Evolutionary conservation across 2,329 filamentous ascomycete genomes (phyloP).

Genomic region (Scorias spongiosa): DNA sequence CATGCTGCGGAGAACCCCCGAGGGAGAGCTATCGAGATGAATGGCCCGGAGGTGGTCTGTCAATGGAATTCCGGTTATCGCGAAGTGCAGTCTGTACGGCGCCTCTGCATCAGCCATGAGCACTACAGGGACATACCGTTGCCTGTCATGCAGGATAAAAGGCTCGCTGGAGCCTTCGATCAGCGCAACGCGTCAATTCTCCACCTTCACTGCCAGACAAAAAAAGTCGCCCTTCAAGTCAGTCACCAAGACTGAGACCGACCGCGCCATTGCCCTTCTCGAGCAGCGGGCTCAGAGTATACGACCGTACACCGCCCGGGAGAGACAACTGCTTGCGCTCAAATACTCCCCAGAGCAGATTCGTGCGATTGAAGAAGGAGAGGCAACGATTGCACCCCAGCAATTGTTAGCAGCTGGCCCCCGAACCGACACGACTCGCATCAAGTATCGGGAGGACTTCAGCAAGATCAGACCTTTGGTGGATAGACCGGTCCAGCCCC

Average conservation of each 20-base stretch:
- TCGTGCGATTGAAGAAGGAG: slow-evolving; percentile 65
- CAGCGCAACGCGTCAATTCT: slow-evolving; percentile 23
- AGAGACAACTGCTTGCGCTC: slow-evolving; percentile 45
- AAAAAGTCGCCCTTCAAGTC: slow-evolving; percentile 22
- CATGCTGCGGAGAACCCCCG: not conserved
- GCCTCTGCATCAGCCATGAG: slow-evolving; percentile 6
- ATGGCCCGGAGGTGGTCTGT: not conserved
- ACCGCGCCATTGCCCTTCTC: slow-evolving; percentile 2
- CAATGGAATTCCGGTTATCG: not conserved
- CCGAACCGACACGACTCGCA: slow-evolving; percentile 54
- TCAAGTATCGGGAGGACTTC: slow-evolving; percentile 73
- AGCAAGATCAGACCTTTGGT: slow-evolving; percentile 60
- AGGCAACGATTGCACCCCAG: slow-evolving; percentile 56
- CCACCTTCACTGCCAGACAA: slow-evolving; percentile 21
- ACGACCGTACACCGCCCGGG: slow-evolving; percentile 47
- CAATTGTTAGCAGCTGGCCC: slow-evolving; percentile 62
- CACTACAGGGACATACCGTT: slow-evolving; percentile 15
- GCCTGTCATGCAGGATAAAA: slow-evolving; percentile 18
- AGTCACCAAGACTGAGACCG: slow-evolving; percentile 17
- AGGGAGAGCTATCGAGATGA: not conserved
- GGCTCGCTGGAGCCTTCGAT: slow-evolving; percentile 5
- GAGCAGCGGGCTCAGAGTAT: slow-evolving; percentile 3
- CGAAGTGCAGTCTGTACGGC: not conserved
- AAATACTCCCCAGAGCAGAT: slow-evolving; percentile 72
- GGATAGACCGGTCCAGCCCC: slow-evolving; percentile 43